Conservation (phyloP, 495 filamentous ascomycete species). For the Entonaema liquescens region DNA sequence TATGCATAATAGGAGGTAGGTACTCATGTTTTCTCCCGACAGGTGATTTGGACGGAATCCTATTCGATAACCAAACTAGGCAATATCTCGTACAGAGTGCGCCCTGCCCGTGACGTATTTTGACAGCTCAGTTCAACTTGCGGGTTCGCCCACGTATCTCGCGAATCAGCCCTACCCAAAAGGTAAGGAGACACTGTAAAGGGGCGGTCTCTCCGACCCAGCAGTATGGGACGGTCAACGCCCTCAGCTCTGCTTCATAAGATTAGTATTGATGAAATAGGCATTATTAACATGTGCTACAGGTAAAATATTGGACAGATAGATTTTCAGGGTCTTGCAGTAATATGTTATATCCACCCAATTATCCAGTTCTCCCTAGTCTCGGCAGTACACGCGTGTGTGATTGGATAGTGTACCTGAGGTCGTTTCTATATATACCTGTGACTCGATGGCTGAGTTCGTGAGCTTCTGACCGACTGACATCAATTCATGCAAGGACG, state of each 20-base stretch:
- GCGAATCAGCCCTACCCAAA: background rate
- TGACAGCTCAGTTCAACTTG: background rate
- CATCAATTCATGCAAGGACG: conserved; percentile 21
- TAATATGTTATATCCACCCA: background rate
- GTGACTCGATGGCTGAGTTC: background rate
- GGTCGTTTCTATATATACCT: conserved; percentile 6
- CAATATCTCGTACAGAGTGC: conserved; percentile 1
- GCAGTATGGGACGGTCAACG: background rate
- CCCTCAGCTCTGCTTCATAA: background rate
- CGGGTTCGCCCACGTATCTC: background rate
- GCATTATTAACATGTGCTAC: background rate
- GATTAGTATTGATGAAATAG: background rate
- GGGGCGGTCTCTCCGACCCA: background rate
- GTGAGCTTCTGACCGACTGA: background rate
- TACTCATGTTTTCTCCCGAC: background rate
- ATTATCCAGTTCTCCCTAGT: background rate
- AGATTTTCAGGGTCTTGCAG: background rate
- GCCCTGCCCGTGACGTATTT: background rate
- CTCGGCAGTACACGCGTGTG: background rate
- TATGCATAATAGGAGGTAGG: background rate
- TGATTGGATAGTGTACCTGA: background rate
- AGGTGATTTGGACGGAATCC: background rate
- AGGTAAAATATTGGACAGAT: background rate
- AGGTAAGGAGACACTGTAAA: background rate
- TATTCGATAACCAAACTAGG: conserved; percentile 4